Percentiles rank a stretch among this genome's conserved stretches.
These are phyloP conservation scores for Tritrichomonas foetus DNA, from an alignment of 208 protist genomes.

Conservation along the genomic window DNA sequence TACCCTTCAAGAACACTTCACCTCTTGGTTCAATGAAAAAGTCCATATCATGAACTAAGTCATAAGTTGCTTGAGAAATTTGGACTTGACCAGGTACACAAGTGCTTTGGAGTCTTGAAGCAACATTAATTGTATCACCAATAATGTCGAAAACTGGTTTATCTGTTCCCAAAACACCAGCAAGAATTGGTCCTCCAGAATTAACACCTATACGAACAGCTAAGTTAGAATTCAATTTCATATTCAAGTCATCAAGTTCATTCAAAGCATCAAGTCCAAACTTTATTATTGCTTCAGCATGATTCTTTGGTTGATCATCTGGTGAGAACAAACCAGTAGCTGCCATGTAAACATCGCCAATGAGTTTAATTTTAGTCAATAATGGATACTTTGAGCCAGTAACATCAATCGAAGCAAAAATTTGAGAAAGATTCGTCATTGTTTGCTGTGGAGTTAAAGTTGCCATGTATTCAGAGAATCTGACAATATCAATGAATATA, in stretches of 20 bases:
- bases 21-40: background rate
- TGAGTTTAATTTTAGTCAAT: background rate
- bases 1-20: background rate
- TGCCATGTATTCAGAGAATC: background rate
- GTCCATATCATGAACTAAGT: background rate
- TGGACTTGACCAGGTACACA: background rate
- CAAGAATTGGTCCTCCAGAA: background rate
- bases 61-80: background rate
- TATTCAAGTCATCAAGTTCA: background rate
- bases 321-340: background rate
- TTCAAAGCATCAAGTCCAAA: background rate
- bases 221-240: background rate
- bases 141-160: background rate
- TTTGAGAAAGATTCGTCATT: background rate
- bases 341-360: constrained; percentile 23
- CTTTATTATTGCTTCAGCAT: background rate
- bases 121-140: background rate
- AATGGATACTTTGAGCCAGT: background rate
- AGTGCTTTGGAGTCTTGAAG: background rate
- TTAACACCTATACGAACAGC: background rate
- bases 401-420: background rate
- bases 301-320: background rate
- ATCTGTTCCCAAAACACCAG: background rate
- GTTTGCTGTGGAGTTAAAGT: background rate
- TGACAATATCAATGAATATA: background rate